phyloP scores from a whole-genome alignment of 208 protist genomes.

The Trichomonas gallinae region DNA sequence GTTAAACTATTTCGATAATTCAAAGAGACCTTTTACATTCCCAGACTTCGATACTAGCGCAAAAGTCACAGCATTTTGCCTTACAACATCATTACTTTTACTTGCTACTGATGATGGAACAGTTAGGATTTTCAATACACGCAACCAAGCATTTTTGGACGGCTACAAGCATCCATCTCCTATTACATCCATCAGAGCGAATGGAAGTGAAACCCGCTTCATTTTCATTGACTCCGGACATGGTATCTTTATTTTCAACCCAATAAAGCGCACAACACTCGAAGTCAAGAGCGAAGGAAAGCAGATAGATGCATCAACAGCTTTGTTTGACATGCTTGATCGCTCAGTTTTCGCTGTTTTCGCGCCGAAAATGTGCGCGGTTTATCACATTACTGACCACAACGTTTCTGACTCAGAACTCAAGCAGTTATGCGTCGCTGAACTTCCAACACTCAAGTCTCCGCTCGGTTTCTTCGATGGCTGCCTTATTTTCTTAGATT shows the following conservation, averaged over 20 bases:
- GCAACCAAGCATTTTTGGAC: background rate
- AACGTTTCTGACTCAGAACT: background rate
- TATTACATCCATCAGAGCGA: background rate
- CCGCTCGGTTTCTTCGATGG: background rate
- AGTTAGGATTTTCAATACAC: background rate
- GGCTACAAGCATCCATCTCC: background rate
- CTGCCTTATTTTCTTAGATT: background rate
- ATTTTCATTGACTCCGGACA: background rate
- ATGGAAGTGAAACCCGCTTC: background rate
- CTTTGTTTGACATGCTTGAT: background rate
- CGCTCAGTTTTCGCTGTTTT: background rate
- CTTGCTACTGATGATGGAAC: background rate
- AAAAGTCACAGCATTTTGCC: background rate
- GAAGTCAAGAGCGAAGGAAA: background rate
- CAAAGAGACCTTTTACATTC: background rate
- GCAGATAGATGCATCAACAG: background rate
- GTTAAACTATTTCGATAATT: background rate
- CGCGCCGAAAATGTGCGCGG: background rate
- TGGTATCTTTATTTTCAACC: background rate
- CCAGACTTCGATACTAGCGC: background rate
- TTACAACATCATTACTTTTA: background rate
- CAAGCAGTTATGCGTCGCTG: background rate
- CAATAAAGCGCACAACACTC: background rate
- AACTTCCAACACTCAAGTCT: background rate
- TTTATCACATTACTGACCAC: background rate